These are phyloP conservation scores for Byssoonygena ceratinophila DNA, from an alignment of 2,329 filamentous ascomycete genomes.

Conservation along the genomic window DNA sequence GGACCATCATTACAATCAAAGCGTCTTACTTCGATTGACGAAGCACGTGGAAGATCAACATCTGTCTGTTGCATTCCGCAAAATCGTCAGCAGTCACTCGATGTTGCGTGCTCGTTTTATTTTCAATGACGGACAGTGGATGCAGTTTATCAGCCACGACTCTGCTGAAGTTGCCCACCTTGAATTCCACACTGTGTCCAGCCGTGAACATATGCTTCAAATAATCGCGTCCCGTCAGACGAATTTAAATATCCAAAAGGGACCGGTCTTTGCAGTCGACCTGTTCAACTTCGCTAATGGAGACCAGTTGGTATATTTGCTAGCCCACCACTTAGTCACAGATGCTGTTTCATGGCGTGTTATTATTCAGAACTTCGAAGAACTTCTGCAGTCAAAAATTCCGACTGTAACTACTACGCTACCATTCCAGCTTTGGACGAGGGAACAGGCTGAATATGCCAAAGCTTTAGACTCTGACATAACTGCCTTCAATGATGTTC, in stretches of 20 bases:
- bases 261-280: conserved; percentile 5
- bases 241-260: conserved; percentile 26
- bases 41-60: conserved; percentile 22
- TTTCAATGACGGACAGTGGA: background rate
- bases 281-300: background rate
- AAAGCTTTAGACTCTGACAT: background rate
- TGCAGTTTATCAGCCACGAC: conserved; percentile 17
- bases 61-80: conserved; percentile 17
- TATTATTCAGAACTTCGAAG: conserved; percentile 13
- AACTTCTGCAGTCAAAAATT: conserved; percentile 23
- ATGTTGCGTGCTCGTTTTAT: conserved; percentile 1
- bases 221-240: conserved; percentile 23
- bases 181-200: background rate
- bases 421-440: conserved; percentile 32
- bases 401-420: conserved; percentile 22
- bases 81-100: conserved; percentile 9
- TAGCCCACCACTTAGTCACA: conserved; percentile 17
- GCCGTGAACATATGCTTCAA: background rate
- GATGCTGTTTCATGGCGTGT: conserved; percentile 20
- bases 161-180: background rate
- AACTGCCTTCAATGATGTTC: conserved; percentile 21
- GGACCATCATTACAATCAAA: conserved; percentile 18
- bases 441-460: conserved; percentile 23
- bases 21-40: conserved; percentile 9
- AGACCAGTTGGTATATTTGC: conserved; percentile 1